phyloP scores from a whole-genome alignment of 768 basidiomycete genomes.

The Tulasnella sp. region DNA sequence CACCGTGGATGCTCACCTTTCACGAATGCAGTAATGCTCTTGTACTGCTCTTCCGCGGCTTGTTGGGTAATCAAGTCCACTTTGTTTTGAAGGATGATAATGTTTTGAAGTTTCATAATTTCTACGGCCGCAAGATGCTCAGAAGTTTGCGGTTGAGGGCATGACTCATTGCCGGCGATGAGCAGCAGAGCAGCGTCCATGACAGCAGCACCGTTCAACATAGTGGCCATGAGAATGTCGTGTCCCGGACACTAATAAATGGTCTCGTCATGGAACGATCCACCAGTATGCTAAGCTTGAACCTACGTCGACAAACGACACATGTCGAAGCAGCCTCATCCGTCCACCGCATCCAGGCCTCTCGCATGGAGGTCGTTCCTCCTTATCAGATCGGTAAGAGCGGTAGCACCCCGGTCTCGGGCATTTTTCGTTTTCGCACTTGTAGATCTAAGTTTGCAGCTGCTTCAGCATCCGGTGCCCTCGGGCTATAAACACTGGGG shows the following conservation, averaged over 20 bases:
- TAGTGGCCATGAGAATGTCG: constrained; percentile 99
- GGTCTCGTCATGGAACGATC: neutral
- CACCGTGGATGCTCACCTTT: constrained; percentile 54
- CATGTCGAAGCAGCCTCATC: constrained; percentile 92
- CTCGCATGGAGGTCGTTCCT: constrained; percentile 90
- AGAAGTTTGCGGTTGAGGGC: constrained; percentile 97
- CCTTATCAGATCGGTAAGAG: constrained; percentile 91
- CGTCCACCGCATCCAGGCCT: constrained; percentile 83
- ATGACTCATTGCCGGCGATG: constrained; percentile 96
- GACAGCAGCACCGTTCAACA: constrained; percentile 99
- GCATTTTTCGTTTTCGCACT: constrained; percentile 91
- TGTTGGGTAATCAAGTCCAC: constrained; percentile 96
- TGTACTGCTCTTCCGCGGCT: constrained; percentile 92
- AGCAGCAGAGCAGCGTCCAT: constrained; percentile 98
- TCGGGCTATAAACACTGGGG: neutral
- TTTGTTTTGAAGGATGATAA: constrained; percentile 98
- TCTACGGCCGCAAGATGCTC: constrained; percentile 98
- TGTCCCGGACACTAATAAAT: constrained; percentile 67
- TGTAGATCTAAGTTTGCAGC: constrained; percentile 74
- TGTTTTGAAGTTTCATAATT: constrained; percentile 98
- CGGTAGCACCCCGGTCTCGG: constrained; percentile 92
- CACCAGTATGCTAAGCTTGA: neutral
- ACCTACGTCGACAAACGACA: constrained; percentile 85
- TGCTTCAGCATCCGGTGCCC: neutral
- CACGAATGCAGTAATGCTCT: constrained; percentile 92